A percentile compares a stretch with the other conserved stretches of the same genome.
These are phyloP conservation scores for Phaeosphaeria sp. DNA, from an alignment of 2,329 filamentous ascomycete genomes.

Conservation along the genomic window DNA sequence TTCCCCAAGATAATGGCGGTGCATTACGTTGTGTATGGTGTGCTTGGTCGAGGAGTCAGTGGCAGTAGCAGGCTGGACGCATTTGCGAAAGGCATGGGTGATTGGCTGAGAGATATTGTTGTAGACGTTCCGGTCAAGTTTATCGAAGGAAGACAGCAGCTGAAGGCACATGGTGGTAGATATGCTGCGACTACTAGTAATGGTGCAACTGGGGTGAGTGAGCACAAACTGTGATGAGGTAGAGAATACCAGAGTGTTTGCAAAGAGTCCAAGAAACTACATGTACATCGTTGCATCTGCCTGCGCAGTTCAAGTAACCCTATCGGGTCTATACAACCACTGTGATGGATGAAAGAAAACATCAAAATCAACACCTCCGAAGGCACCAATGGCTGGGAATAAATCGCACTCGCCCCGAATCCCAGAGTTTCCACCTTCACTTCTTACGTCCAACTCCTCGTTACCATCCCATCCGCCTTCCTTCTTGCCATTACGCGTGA, in stretches of 20 bases:
- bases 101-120: conserved; percentile 56
- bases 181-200: neutral
- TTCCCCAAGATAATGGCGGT: conserved; percentile 39
- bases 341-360: conserved; percentile 65
- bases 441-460: conserved; percentile 73
- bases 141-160: conserved; percentile 27
- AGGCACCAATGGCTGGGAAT: conserved; percentile 73
- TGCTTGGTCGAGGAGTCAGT: conserved; percentile 52
- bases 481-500: conserved; percentile 70
- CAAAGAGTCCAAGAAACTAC: too few relatives aligned
- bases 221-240: neutral
- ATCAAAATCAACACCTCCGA: conserved; percentile 72
- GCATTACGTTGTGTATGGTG: conserved; percentile 48
- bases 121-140: conserved; percentile 49
- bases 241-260: too few relatives aligned
- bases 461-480: conserved; percentile 73
- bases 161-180: conserved; percentile 3
- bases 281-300: too few relatives aligned
- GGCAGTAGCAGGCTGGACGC: conserved; percentile 57
- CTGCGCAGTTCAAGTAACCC: neutral
- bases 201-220: neutral
- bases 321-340: conserved; percentile 59
- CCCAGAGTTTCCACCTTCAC: conserved; percentile 66
- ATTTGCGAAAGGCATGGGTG: conserved; percentile 61
- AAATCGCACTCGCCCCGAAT: conserved; percentile 75